Percentiles rank a stretch among this genome's conserved stretches.
Evolutionary conservation across 2,329 filamentous ascomycete genomes (phyloP).

Genomic region (Cladophialophora immunda): DNA sequence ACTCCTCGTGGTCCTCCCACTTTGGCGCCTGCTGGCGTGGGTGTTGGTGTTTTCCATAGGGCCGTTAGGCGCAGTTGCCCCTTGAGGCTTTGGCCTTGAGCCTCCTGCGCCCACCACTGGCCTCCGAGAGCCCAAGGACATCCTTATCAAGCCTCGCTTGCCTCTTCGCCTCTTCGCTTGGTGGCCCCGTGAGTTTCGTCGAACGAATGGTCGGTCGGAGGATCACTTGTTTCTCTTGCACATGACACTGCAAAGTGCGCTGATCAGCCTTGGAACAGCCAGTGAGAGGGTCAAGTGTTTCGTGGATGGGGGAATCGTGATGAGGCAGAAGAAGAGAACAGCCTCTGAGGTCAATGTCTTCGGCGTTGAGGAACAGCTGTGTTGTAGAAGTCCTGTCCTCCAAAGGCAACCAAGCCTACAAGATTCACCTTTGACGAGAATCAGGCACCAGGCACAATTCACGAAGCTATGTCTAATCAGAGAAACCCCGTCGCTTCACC

Average conservation of each 20-base stretch:
- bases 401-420: background rate
- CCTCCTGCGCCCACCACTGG: slow-evolving; percentile 22
- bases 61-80: slow-evolving; percentile 24
- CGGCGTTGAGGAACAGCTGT: background rate
- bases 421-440: background rate
- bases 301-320: background rate
- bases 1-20: slow-evolving; percentile 15
- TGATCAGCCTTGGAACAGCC: background rate
- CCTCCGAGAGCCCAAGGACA: slow-evolving; percentile 15
- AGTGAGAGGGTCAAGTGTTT: background rate
- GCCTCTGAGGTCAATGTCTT: background rate
- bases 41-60: slow-evolving; percentile 15
- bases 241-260: background rate
- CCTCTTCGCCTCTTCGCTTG: slow-evolving; percentile 13
- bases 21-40: slow-evolving; percentile 13
- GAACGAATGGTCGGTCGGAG: slow-evolving; percentile 6
- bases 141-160: slow-evolving; percentile 12
- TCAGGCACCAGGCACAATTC: background rate
- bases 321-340: background rate
- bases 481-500: background rate
- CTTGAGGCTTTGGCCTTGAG: slow-evolving; percentile 20
- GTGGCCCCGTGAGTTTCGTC: slow-evolving; percentile 11
- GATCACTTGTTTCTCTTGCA: slow-evolving; percentile 18
- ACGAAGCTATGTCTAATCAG: background rate
- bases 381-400: background rate